Base-by-base conservation (phyloP, 306 rosid genomes). In the Acacia acuminata region DNA sequence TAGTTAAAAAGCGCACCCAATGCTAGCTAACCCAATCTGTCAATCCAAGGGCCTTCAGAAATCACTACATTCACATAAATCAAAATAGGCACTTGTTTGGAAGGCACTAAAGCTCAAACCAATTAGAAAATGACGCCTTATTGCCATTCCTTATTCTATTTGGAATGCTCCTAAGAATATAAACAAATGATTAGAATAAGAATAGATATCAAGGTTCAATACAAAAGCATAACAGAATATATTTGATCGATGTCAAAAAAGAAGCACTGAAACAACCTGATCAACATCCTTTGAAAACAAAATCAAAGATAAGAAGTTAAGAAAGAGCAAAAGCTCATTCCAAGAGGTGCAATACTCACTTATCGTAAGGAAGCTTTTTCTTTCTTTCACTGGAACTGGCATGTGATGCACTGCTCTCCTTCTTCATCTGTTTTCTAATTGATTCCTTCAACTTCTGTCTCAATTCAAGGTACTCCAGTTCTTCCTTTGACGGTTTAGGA, bases 371-470 rank as follows among this genome's bases (percentile, higher is more conserved):
- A 81, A 86, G 89, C 81, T 85, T 88, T 79, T 86, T 88, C 87
- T 77, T 89, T 79, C 77, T 86, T 42, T 80, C 85, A 71, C 71
- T 82, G 7, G 88, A 84, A 34, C 87, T 81, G 36, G 83, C 74
- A 75, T 11, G 85, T 71, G 89, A 79, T 77, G 85, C 61, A 78
- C 85, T 80, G 3, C 63, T 87, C 69, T 90, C 94, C 85, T 77
- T 88, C 86, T 89, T 89, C 85, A 85, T 71, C 84, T 90, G 80
- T 85, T 79, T 90, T 83, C 94, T 88, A 22, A 89, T 70, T 24
- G 74, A 81, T 47, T 94, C 97, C 88, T 94, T 94, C 87, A 90
- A 81, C 24, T 84, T 82, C 84, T 93, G 90, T 84, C 97, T 93
- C 87, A 88, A 82, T 77, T 79, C 94, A 78, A 94, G 97, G 74